Evolutionary conservation across 768 basidiomycete genomes (phyloP).

Genomic region (Neoboletus magnificus): DNA sequence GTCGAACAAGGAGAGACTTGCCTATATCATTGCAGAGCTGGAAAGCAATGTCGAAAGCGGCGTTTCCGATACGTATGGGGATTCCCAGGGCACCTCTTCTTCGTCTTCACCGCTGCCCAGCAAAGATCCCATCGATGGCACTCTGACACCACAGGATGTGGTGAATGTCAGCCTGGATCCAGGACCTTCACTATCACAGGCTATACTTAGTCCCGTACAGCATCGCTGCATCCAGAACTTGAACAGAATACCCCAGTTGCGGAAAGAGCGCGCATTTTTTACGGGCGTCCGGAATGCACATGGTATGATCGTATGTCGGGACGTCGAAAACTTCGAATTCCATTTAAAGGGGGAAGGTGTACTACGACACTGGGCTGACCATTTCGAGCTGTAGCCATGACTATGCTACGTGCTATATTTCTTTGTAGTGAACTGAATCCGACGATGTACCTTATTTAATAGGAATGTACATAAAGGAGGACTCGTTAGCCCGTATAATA

Average conservation of each 20-base stretch:
- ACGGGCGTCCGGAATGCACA: slow-evolving; percentile 60
- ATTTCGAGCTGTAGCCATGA: slow-evolving; percentile 43
- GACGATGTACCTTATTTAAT: not conserved
- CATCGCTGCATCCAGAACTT: slow-evolving; percentile 53
- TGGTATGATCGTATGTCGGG: slow-evolving; percentile 67
- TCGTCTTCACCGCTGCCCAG: slow-evolving; percentile 7
- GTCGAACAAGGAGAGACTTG: slow-evolving; percentile 47
- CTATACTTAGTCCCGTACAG: slow-evolving; percentile 55
- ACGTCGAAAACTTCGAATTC: slow-evolving; percentile 53
- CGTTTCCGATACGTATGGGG: slow-evolving; percentile 58
- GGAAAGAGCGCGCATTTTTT: slow-evolving; percentile 71
- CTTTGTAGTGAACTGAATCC: not conserved
- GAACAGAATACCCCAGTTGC: slow-evolving; percentile 63
- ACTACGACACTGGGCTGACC: slow-evolving; percentile 67
- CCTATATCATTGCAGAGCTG: slow-evolving; percentile 52
- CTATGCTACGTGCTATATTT: not conserved
- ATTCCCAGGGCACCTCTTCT: slow-evolving; percentile 29
- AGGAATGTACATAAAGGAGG: not conserved
- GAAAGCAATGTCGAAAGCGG: slow-evolving; percentile 61
- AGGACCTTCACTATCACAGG: slow-evolving; percentile 31
- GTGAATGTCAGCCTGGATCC: not conserved
- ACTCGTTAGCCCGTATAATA: not conserved
- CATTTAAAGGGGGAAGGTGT: slow-evolving; percentile 65
- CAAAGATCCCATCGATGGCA: not conserved
- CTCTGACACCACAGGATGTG: not conserved